Base-by-base conservation (phyloP, 1,284 basidiomycete genomes). In the Cutaneotrichosporon sp. region DNA sequence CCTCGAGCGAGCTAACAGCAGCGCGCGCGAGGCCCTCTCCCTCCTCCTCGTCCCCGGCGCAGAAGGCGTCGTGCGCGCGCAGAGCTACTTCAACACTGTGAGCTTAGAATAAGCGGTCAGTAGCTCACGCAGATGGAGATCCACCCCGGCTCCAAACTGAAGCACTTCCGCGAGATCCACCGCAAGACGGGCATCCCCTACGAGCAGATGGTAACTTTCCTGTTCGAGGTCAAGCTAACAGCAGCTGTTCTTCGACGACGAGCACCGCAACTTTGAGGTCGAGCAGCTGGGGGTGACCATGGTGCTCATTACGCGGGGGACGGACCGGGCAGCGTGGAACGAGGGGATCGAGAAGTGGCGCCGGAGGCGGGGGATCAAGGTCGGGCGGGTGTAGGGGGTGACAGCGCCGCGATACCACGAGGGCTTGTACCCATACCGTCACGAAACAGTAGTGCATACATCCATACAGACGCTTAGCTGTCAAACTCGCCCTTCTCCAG, bases 61-160 rank as follows among this genome's bases (percentile, higher is more conserved):
- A 24, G 80, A 80, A 50, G 77, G 79, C n/a, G 69, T 82, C 10
- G 80, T 82, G 11, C 77, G 80, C 33, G 89, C 90, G 0, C 83
- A 87, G 59, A 79, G 84, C 14, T 89, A 88, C 68, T 92, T 95
- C 72, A 86, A 91, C 71, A 85, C 73, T 4, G 76, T 78, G 49
- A 59, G 76, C 61, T n/a, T n/a, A n/a, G n/a, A n/a, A n/a, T n/a
- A n/a, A n/a, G n/a, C n/a, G n/a, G n/a, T n/a, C n/a, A n/a, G n/a
- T n/a, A n/a, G 38, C 56, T 58, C 46, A 62, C 53, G 2, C 62
- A 90, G 66, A 77, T 87, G 62, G 90, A 94, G 73, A 92, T 95
- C 75, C 94, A 92, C 70, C 90, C 91, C 10, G 88, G 87, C n/a
- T 90, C 90, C 16, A 93, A 94, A 78, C 79, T 91, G 20, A 82